These are phyloP conservation scores for Cenchrus purpureus DNA, from an alignment of 176 grass and related monocot genomes.

Conservation along the genomic window DNA sequence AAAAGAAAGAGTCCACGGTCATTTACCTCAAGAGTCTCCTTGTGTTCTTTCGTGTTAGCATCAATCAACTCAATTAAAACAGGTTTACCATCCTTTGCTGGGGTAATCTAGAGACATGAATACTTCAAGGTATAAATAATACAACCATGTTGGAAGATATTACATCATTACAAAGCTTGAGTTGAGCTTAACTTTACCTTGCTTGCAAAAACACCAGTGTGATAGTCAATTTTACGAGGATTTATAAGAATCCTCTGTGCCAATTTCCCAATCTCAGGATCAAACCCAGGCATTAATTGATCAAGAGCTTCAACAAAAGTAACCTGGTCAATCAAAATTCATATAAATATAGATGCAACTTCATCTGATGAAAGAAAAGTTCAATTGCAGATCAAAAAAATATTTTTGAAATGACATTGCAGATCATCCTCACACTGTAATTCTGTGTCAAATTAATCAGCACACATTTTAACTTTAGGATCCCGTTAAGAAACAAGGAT, in stretches of 20 bases:
- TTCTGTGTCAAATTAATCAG: conserved; percentile 20
- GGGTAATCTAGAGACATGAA: conserved; percentile 73
- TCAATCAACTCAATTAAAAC: conserved; percentile 94
- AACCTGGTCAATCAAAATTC: conserved; percentile 54
- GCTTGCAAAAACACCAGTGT: conserved; percentile 92
- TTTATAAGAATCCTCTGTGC: conserved; percentile 95
- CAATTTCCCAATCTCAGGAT: conserved; percentile 94
- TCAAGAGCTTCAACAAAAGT: conserved; percentile 96
- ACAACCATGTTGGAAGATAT: conserved; percentile 19
- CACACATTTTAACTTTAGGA: background rate
- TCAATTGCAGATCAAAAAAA: background rate
- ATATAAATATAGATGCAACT: conserved; percentile 6
- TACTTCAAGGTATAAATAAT: conserved; percentile 29
- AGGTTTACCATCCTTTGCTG: conserved; percentile 90
- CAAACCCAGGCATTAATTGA: conserved; percentile 97
- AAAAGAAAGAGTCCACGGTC: background rate
- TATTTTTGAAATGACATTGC: background rate
- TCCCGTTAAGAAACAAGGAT: conserved; percentile 12
- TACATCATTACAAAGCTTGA: conserved; percentile 13
- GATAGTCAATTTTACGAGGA: conserved; percentile 88
- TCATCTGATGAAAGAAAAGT: conserved; percentile 19
- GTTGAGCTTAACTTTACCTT: conserved; percentile 53
- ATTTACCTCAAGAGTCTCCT: conserved; percentile 84
- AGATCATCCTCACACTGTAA: conserved; percentile 18
- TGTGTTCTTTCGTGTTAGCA: conserved; percentile 93